Base-by-base conservation (phyloP, 2,329 filamentous ascomycete genomes). In the Ascochyta viciae-villosae region DNA sequence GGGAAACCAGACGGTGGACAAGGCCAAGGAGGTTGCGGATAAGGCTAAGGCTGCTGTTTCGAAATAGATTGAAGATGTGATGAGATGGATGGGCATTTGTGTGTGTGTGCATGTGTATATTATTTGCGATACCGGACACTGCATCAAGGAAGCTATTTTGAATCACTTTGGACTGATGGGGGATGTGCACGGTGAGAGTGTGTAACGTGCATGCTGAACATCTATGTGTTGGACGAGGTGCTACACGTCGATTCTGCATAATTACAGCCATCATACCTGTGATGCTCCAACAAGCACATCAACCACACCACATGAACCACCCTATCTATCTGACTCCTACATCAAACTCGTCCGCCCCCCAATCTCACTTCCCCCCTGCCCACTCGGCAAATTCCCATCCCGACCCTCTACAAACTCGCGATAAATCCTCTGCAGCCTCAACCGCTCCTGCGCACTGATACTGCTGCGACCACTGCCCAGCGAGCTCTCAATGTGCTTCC, bases 311-410 rank as follows among this genome's bases (percentile, higher is more conserved):
- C 7, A 29, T 3, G 8, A 5, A 13, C 13, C 29, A 31, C 29
- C 29, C 8, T 8, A 26, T 26, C 24, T 26, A 6, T 8, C 8
- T 6, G 6, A 16, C 16, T 9, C 26, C 42, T 68, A 97, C 95
- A 98, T 98, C 77, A 99, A 81, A 77, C 92, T 98, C 67, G 89
- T 94, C 72, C 95, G 83, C 13, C 93, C 95, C 7, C 95, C 95
- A 77, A 99, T 87, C 77, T 98, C 95, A 75, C 88, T 96, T 53
- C 89, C 90, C 0, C 90, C 92, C 77, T 98, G 91, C 1, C 95
- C 95, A 76, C 90, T 94, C 57, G 88, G 91, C 91, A 99, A 92
- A 80, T 98, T 93, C 7, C 95, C 95, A 75, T 93, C 96, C 65
- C 95, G 84, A 0, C 92, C 93, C 4, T 91, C 90, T 0, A 97